Evolutionary conservation across 1,284 basidiomycete genomes (phyloP), one percentile per base, ranked within the genome.

Genomic region (Malassezia furfur): DNA sequence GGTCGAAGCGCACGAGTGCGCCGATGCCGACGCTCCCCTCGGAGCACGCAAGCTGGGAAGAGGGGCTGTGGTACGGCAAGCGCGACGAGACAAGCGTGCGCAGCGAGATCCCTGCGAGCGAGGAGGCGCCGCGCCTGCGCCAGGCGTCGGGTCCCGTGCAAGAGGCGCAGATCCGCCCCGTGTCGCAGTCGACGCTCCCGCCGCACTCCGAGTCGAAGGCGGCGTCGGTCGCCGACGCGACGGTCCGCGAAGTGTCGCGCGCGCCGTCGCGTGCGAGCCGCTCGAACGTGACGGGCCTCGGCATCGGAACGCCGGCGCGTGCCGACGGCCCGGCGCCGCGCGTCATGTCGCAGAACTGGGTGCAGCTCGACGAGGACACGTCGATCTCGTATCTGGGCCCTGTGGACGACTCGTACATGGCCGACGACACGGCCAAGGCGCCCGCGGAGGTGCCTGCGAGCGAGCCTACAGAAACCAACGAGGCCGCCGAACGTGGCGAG

Each of bases 1-100:
- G 32, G 5, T 34, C 32, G 5, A 34, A 34, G n/a, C 36, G n/a
- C 15, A 37, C 15, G 15, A 45, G 43, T 12, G 15, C 14, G 5
- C 10, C 11, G 15, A 28, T 14, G 8, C 17, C 43, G 7, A 28
- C 14, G 25, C 32, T 45, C 6, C 31, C 39, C 40, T 15, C 36
- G 14, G 43, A 45, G 43, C 43, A 39, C 12, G 54, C 50, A 8
- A 57, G 55, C 28, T 57, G 55, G 55, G 55, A 57, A 28, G 55
- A 57, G 14, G 46, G 39, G 12, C 35, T 57, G 15, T 57, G 55
- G 55, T 57, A 57, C 25, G 55, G 47, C 25, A 17, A 52, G 45
- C 41, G 45, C n/a, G 17, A 19, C 15, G 25, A 45, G 25, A 45
- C 43, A 1, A 19, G 17, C 6, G 19, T 8, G 11, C 43, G 43